A percentile compares a stretch with the other conserved stretches of the same genome.
Evolutionary conservation across 2,329 filamentous ascomycete genomes (phyloP).

Genomic region (Pyrenochaeta sp.): DNA sequence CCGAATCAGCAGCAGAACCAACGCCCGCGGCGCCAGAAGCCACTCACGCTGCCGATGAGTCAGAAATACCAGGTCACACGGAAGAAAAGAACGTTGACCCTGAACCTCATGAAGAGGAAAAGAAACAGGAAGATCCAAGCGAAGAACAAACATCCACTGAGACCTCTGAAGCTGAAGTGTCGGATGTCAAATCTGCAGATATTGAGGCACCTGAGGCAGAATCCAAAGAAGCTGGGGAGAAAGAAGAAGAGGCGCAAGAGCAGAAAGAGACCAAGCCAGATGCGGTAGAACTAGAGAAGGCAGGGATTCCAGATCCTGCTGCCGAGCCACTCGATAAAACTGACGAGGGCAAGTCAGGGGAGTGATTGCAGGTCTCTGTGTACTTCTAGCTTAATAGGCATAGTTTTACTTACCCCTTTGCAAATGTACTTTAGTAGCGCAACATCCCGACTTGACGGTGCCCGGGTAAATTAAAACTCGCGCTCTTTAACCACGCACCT

Average conservation of each 20-base stretch:
- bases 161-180: constrained; percentile 6
- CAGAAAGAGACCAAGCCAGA: neutral
- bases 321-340: constrained; percentile 14
- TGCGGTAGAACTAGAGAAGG: constrained; percentile 18
- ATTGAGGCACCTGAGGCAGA: constrained; percentile 4
- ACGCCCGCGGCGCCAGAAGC: constrained; percentile 14
- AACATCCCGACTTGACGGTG: too few species aligned
- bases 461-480: too few species aligned
- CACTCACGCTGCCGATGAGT: constrained; percentile 17
- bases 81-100: constrained; percentile 20
- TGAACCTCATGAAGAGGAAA: constrained; percentile 15
- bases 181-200: constrained; percentile 2
- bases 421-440: too few species aligned
- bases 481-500: too few species aligned
- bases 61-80: constrained; percentile 29
- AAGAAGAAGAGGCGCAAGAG: neutral
- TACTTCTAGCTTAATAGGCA: neutral
- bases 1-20: constrained; percentile 33
- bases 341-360: constrained; percentile 11
- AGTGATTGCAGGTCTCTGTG: neutral
- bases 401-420: too few species aligned
- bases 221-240: neutral
- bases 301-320: constrained; percentile 18
- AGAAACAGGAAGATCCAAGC: constrained; percentile 11
- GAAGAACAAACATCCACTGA: constrained; percentile 11